Evolutionary conservation across 768 basidiomycete genomes (phyloP), one percentile per base, ranked within the genome.

Genomic region (Tulasnella sp.): DNA sequence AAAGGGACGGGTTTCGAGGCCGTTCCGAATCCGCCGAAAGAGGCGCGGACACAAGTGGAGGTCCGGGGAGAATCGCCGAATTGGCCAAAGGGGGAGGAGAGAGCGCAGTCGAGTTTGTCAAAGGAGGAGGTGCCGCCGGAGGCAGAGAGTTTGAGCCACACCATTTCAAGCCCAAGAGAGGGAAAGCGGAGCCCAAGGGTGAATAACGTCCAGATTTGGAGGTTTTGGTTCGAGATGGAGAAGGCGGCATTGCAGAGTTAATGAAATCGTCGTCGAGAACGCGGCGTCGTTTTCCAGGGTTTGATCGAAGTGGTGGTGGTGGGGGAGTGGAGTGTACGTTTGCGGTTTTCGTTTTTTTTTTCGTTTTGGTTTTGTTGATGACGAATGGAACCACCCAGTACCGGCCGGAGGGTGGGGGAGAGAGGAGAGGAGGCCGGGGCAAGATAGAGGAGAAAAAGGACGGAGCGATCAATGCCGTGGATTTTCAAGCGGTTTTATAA

Each of bases 1-100:
- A 70, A 79, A 40, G 54, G 69, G 74, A 38, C 73, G 79, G 40
- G 80, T 74, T 70, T 81, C 80, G 76, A 78, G 80, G 72, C 54
- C 15, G 58, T 64, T 25, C 58, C 25, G 58, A 64, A 29, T 64
- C 58, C 58, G 58, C 58, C 29, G 31, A 12, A 31, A 34, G 58
- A 31, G 58, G 58, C 17, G 40, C n/a, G 14, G 31, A 29, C 29
- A 34, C 5, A 12, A 70, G 69, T 70, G n/a, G 69, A 38, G 37
- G 69, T 14, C 37, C 37, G 37, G 37, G 45, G n/a, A 67, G 52
- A 75, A 67, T 45, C 31, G 70, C 37, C 29, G 75, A 71, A 31
- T 22, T n/a, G 15, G 52, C 25, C 29, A 68, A 19, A 14, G 39
- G 67, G 64, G 3, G n/a, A 34, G 37, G 49, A 29, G 72, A 12